Evolutionary conservation across 805 yeast species (phyloP).

Genomic region (Candida maltosa): DNA sequence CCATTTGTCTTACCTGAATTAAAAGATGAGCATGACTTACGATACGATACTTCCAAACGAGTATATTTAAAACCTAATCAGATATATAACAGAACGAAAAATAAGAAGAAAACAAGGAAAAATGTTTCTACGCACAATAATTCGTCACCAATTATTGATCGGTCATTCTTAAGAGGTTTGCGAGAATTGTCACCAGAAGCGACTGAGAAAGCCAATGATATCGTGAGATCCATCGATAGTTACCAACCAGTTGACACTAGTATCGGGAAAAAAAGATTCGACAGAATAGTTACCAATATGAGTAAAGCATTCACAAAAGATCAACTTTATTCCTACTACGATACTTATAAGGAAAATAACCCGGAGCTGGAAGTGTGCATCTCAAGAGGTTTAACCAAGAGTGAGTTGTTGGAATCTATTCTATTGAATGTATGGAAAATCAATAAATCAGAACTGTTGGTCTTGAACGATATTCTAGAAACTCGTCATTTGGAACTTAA

Average conservation of each 20-base stretch:
- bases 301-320: conserved; percentile 12
- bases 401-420: conserved; percentile 21
- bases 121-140: neutral
- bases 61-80: conserved; percentile 1
- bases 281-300: conserved; percentile 6
- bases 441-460: neutral
- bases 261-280: conserved; percentile 10
- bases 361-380: no score
- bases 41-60: neutral
- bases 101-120: neutral
- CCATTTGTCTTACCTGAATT: conserved; percentile 3
- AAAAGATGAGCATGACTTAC: neutral
- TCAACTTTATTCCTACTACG: conserved; percentile 11
- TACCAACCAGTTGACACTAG: conserved; percentile 8
- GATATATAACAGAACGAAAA: neutral
- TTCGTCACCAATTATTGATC: neutral
- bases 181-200: neutral
- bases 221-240: conserved; percentile 8
- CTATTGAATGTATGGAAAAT: conserved; percentile 32
- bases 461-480: neutral
- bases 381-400: conserved; percentile 11
- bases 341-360: neutral
- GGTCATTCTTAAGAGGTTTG: neutral
- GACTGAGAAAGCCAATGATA: neutral
- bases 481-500: neutral